Evolutionary conservation across 805 yeast genomes (phyloP).

Genomic region (Saccharomycopsis guyanensis): DNA sequence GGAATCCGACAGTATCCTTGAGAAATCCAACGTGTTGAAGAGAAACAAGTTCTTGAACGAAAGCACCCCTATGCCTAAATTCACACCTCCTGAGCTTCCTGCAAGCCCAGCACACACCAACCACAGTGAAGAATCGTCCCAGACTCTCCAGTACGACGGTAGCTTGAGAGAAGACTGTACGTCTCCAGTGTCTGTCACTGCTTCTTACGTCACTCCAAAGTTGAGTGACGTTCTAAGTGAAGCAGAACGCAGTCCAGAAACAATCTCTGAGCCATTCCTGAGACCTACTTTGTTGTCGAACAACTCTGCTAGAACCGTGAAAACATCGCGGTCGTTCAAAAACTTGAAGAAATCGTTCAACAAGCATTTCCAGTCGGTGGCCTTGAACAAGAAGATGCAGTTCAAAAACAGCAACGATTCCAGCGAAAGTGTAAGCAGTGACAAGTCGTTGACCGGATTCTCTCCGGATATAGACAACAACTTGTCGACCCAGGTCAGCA

Average conservation of each 20-base stretch:
- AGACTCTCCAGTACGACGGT: slow-evolving; percentile 6
- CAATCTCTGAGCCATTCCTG: neutral
- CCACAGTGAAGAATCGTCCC: slow-evolving; percentile 15
- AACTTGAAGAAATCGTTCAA: slow-evolving; percentile 17
- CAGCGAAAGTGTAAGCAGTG: slow-evolving; percentile 9
- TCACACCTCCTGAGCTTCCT: slow-evolving; percentile 13
- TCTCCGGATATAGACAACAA: slow-evolving; percentile 16
- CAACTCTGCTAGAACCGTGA: slow-evolving; percentile 4
- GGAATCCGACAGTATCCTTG: slow-evolving; percentile 3
- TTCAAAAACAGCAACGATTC: slow-evolving; percentile 16
- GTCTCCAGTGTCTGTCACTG: slow-evolving; percentile 13
- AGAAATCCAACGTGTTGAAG: slow-evolving; percentile 1
- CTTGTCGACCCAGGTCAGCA: slow-evolving; percentile 1
- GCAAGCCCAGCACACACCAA: slow-evolving; percentile 10
- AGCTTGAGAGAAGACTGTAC: slow-evolving; percentile 7
- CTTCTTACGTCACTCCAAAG: slow-evolving; percentile 13
- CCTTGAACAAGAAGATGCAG: slow-evolving; percentile 4
- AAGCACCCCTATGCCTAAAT: slow-evolving; percentile 8
- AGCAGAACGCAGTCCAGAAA: neutral
- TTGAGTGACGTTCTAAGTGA: neutral
- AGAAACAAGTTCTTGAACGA: slow-evolving; percentile 12
- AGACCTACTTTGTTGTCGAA: neutral
- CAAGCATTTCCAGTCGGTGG: slow-evolving; percentile 9
- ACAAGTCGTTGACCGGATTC: slow-evolving; percentile 19
- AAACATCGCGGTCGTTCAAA: slow-evolving; percentile 13